Percentiles rank a stretch among this genome's conserved stretches.
Evolutionary conservation across 179 eudicot species (phyloP).

Genomic region (Patellifolia procumbens): DNA sequence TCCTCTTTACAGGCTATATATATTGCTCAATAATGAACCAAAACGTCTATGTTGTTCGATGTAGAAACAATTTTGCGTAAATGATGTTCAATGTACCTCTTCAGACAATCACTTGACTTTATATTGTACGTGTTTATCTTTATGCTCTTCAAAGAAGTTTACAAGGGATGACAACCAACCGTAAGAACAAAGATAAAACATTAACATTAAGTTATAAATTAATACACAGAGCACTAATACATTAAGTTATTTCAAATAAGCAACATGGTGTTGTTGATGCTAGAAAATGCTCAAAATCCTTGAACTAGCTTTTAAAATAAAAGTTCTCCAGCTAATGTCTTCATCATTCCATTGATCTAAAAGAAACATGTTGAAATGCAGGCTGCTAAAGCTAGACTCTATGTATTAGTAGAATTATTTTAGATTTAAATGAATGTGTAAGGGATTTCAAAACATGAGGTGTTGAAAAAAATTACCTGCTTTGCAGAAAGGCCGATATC

Average conservation of each 20-base stretch:
- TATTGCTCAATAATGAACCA: no score
- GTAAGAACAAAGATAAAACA: background rate
- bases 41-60: no score
- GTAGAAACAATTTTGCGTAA: background rate
- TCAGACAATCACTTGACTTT: background rate
- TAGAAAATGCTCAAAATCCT: background rate
- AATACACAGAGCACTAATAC: background rate
- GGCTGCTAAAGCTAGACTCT: background rate
- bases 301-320: slow-evolving; percentile 32
- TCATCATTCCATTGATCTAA: slow-evolving; percentile 73
- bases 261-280: slow-evolving; percentile 38
- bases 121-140: background rate
- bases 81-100: background rate
- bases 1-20: no score
- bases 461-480: slow-evolving; percentile 47
- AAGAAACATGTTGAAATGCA: background rate
- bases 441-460: no score
- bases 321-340: slow-evolving; percentile 52
- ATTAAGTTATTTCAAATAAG: background rate
- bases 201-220: background rate
- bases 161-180: background rate
- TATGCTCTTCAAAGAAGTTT: background rate
- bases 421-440: no score
- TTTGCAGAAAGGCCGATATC: slow-evolving; percentile 80
- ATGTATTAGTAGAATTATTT: background rate